Conservation (phyloP, 495 filamentous ascomycete species). For the Daldinia vernicosa region DNA sequence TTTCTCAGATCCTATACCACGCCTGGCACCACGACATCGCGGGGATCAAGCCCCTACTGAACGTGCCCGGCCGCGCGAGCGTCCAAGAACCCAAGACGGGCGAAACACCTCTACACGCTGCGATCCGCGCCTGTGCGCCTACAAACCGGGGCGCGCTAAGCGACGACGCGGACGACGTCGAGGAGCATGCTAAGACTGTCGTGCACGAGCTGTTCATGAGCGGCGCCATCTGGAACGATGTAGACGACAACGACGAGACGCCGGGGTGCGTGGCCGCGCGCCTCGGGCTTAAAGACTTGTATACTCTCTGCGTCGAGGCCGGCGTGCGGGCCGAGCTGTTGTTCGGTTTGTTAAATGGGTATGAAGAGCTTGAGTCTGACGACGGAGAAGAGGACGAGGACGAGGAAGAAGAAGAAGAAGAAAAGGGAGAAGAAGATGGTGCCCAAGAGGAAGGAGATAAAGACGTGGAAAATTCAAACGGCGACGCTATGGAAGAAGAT, state of each 20-base stretch:
- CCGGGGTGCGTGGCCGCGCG: slow-evolving; percentile 86
- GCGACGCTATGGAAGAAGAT: slow-evolving; percentile 6
- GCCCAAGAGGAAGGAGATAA: slow-evolving; percentile 7
- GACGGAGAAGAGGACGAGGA: slow-evolving; percentile 68
- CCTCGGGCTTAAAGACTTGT: slow-evolving; percentile 75
- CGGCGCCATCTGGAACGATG: slow-evolving; percentile 97
- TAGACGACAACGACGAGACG: slow-evolving; percentile 86
- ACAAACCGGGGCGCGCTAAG: slow-evolving; percentile 41
- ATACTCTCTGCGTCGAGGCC: slow-evolving; percentile 87
- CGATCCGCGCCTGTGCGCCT: slow-evolving; percentile 82
- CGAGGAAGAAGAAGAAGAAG: slow-evolving; percentile 54
- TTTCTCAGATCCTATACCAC: slow-evolving; percentile 73
- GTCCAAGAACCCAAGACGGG: slow-evolving; percentile 86
- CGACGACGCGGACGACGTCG: slow-evolving; percentile 51
- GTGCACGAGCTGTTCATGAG: slow-evolving; percentile 80
- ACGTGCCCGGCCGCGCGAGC: slow-evolving; percentile 69
- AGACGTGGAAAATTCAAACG: background rate
- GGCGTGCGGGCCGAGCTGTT: slow-evolving; percentile 92
- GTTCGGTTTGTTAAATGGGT: slow-evolving; percentile 77
- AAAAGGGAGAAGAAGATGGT: slow-evolving; percentile 44
- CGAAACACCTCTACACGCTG: slow-evolving; percentile 87
- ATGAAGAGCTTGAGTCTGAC: slow-evolving; percentile 73
- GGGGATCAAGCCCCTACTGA: slow-evolving; percentile 77
- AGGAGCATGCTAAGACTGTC: slow-evolving; percentile 68
- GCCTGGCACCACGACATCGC: slow-evolving; percentile 83